A percentile compares a stretch with the other conserved stretches of the same genome.
These are phyloP conservation scores for Vanderwaltozyma verrucispora DNA, from an alignment of 805 yeast species.

Conservation along the genomic window DNA sequence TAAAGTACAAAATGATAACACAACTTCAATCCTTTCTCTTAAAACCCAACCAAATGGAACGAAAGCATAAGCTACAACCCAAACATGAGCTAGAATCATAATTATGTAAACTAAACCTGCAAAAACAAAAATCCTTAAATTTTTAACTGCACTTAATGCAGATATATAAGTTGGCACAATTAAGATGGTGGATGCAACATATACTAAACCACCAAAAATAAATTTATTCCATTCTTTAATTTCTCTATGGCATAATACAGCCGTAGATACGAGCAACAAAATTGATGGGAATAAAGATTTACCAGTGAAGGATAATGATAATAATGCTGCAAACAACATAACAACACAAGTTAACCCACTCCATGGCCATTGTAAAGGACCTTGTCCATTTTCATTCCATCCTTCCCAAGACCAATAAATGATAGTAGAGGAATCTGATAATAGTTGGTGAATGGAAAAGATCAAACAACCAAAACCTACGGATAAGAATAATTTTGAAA, in stretches of 20 bases:
- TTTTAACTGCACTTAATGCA: conserved; percentile 43
- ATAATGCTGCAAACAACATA: conserved; percentile 46
- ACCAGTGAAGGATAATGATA: conserved; percentile 10
- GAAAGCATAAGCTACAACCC: conserved; percentile 98
- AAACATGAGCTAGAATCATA: conserved; percentile 71
- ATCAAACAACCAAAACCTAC: conserved; percentile 69
- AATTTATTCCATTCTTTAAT: conserved; percentile 25
- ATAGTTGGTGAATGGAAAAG: conserved; percentile 60
- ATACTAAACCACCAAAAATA: conserved; percentile 57
- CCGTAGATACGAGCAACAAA: conserved; percentile 23
- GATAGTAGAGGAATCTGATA: conserved; percentile 76
- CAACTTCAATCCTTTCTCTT: conserved; percentile 79
- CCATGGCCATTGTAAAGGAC: conserved; percentile 59
- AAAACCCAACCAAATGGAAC: conserved; percentile 88
- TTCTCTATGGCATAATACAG: conserved; percentile 12
- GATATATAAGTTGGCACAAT: conserved; percentile 55
- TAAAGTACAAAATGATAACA: conserved; percentile 47
- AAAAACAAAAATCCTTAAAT: conserved; percentile 42
- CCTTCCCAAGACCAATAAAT: conserved; percentile 98
- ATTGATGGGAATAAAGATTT: conserved; percentile 18
- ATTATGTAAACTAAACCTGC: conserved; percentile 42
- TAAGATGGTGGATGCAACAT: conserved; percentile 53
- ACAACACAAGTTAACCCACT: conserved; percentile 56
- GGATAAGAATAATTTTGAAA: conserved; percentile 25
- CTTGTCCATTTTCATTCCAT: conserved; percentile 75